Evolutionary conservation across 2,329 filamentous ascomycete species (phyloP), one percentile per base, ranked within the genome.

Genomic region (Tolypocladium paradoxum): DNA sequence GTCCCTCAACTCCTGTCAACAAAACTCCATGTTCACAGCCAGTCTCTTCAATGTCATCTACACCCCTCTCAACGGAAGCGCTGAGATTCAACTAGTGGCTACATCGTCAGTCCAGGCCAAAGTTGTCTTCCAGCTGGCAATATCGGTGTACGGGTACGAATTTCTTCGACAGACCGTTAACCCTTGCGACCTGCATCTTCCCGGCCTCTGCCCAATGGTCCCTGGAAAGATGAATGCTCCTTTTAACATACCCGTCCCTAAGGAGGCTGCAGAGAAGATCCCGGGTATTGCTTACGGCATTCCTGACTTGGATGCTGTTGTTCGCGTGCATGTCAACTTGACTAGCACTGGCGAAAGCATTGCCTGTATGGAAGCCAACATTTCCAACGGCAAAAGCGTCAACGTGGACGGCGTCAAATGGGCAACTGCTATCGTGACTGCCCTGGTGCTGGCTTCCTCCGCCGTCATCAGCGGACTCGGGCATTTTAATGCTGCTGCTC

Each of bases 311-410:
- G 92, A 97, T 69, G 90, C 90, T 56, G 85, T 82, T 50, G 87
- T 96, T 50, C 83, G 81, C 62, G 83, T 96, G 62, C 84, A 84
- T 62, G 89, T 96, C 76, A 92, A 88, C 67, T 76, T 81, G 58
- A 85, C 81, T 6, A 73, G 78, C 45, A 74, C 72, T 8, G 76
- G 78, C 51, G 72, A 79, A 49, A 83, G 78, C 61, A 80, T 95
- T 51, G 90, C 91, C 53, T 97, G 92, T 68, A 83, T 96, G 50
- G 87, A 96, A 73, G 90, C 90, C 48, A 77, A 84, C 56, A 77
- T 96, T 52, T 95, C 90, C 60, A 97, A 96, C 69, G 88, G 88
- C 57, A 89, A 96, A 72, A 95, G 90, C 0, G 92, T 96, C 52
- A 84, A 96, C 67, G 82, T 96, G 62, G 76, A 88, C 57, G 90